phyloP scores from a whole-genome alignment of 2,329 filamentous ascomycete genomes.

The Colletotrichum costaricense region DNA sequence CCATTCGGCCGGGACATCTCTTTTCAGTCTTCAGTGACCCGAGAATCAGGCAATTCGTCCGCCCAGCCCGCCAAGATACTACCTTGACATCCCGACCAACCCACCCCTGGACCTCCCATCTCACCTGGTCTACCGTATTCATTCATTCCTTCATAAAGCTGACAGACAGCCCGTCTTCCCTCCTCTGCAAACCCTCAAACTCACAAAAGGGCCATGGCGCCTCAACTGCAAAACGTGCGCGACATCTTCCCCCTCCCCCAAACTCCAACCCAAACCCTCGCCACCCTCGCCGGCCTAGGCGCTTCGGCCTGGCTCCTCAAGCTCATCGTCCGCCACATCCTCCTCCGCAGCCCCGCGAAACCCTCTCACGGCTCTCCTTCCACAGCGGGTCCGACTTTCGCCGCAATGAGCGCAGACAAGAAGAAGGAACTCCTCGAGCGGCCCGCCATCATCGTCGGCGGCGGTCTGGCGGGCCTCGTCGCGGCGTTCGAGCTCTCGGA shows the following conservation, averaged over 20 bases:
- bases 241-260: slow-evolving; percentile 24
- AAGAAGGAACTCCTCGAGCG: slow-evolving; percentile 36
- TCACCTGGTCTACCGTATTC: background rate
- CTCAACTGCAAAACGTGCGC: slow-evolving; percentile 6
- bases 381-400: slow-evolving; percentile 23
- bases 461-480: slow-evolving; percentile 69
- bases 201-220: slow-evolving; percentile 9
- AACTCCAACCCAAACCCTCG: slow-evolving; percentile 25
- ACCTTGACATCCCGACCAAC: background rate
- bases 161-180: background rate
- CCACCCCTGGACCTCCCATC: background rate
- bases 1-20: slow-evolving; percentile 7
- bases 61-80: slow-evolving; percentile 3
- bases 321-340: slow-evolving; percentile 32
- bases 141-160: background rate
- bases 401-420: slow-evolving; percentile 21
- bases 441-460: slow-evolving; percentile 67
- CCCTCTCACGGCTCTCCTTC: slow-evolving; percentile 22
- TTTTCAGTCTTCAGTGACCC: background rate
- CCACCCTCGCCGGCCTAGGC: slow-evolving; percentile 25
- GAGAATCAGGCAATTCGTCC: slow-evolving; percentile 1
- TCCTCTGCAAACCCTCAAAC: background rate
- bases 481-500: slow-evolving; percentile 67
- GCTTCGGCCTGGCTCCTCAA: slow-evolving; percentile 31
- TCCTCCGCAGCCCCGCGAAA: slow-evolving; percentile 28